Base-by-base conservation (phyloP, 2,329 filamentous ascomycete species). In the Fusarium tjaetaba region DNA sequence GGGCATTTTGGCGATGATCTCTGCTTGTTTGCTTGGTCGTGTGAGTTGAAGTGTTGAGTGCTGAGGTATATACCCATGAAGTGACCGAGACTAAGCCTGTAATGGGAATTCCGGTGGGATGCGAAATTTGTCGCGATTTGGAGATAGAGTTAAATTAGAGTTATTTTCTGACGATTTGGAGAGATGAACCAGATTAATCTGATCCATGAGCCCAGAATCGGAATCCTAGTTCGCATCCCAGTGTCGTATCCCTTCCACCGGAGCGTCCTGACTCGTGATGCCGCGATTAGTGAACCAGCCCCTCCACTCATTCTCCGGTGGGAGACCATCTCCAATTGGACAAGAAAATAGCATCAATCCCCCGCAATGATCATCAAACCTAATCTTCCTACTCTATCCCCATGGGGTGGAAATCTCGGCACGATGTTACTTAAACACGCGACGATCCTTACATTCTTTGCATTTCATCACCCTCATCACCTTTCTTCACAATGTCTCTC, bases 121-220 rank as follows among this genome's bases (percentile, higher is more conserved):
- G 20, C 20, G 24, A n/a, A 18, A 28, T 10, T 7, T 53, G n/a
- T 38, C 9, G 4, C 18, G n/a, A 28, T 14, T 3, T 14, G 10
- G 4, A 4, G 11, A 20, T 3, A 14, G 11, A 3, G 30, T 7
- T 24, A 34, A 24, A 1, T 2, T 14, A 15, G 9, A 36, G 13
- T 26, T 20, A 38, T 26, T 6, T 0, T 22, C n/a, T 16, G 24
- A 11, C 13, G 9, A 15, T 8, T 4, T 15, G 11, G n/a, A 26
- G 7, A 20, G 2, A 7, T 11, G 20, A 1, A 2, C 15, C 16
- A 11, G 14, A 7, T 22, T 14, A 5, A 11, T 34, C 11, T 36
- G 11, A 34, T 26, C 16, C 3, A 10, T 8, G 9, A 26, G 24
- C 2, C 14, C 16, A 28, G 13, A 8, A 3, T 38, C 7, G 4